Evolutionary conservation across 495 filamentous ascomycete genomes (phyloP), one percentile per base, ranked within the genome.

Genomic region (Annulohypoxylon bovei): DNA sequence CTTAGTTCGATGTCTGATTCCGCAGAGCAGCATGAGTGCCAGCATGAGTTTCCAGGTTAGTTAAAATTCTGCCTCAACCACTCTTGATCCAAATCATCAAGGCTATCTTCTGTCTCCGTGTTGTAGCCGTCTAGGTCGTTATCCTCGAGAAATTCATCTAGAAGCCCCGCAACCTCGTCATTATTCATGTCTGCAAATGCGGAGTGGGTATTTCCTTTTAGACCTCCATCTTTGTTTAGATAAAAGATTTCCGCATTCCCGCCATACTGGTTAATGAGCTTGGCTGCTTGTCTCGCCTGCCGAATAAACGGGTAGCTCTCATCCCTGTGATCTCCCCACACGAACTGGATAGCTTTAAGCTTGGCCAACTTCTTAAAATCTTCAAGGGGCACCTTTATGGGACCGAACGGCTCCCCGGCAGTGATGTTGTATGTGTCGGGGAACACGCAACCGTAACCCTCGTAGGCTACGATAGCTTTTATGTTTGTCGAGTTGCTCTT

Each of bases 401-500:
- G 81, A 18, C 74, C 82, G 62, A 78, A 82, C 35, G 50, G 59
- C 18, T 12, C 62, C 16, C 77, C 68, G 5, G 69, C 67, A 1
- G 77, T 80, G 52, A 80, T 65, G 65, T 79, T 79, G 33, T 65
- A 52, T 30, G 73, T 81, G 67, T 83, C 80, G 4, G 83, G 83
- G 47, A 80, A 82, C 6, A 84, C 78, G 64, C 74, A 82, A 18
- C 83, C 83, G 47, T 80, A 80, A 64, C 77, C 71, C 67, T 85
- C 83, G 62, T 85, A 85, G 0, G 80, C 75, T 2, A 85, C 83
- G 49, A 84, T 85, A 18, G 76, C 83, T 55, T 81, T 82, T 69
- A 83, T 83, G 50, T 83, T 82, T 4, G 78, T 82, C 14, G 66
- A 61, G 70, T 83, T 83, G 65, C 77, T 77, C 47, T 77, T 77